phyloP scores from a whole-genome alignment of 1,284 basidiomycete species.

The Sporisorium iseilematis-ciliati region DNA sequence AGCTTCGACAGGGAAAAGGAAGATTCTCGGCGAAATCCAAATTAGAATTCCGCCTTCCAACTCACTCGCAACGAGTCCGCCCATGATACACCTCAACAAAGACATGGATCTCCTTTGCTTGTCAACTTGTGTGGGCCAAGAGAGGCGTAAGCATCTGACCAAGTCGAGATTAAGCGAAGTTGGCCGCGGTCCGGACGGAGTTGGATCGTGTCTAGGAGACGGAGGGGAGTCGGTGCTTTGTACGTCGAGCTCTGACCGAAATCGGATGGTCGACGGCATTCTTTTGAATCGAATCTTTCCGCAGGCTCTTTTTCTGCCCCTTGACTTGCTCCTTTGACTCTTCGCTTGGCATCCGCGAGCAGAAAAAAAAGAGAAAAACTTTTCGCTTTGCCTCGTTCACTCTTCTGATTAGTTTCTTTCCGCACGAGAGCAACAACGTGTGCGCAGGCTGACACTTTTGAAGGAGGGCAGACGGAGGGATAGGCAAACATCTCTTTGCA shows the following conservation, averaged over 20 bases:
- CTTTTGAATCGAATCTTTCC: not conserved
- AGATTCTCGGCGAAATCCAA: conserved; percentile 22
- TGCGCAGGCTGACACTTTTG: not conserved
- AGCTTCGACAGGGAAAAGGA: conserved; percentile 1
- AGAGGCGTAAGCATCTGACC: not conserved
- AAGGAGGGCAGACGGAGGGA: not conserved
- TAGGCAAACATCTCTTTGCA: not conserved
- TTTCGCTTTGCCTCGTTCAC: not conserved
- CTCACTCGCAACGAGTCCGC: too few relatives aligned
- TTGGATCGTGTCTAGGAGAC: not conserved
- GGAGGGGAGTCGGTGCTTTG: conserved; percentile 16
- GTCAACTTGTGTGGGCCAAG: not conserved
- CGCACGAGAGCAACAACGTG: conserved; percentile 2
- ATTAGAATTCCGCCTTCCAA: conserved; percentile 9
- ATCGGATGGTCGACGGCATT: conserved; percentile 29
- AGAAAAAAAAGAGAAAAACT: not conserved
- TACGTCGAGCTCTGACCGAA: conserved; percentile 18
- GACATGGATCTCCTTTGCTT: too few relatives aligned
- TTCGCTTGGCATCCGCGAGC: not conserved
- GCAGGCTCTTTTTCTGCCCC: not conserved
- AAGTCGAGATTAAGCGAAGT: not conserved
- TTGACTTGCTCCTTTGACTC: not conserved
- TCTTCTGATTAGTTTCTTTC: not conserved
- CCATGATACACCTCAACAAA: too few relatives aligned
- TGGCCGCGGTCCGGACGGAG: conserved; percentile 12